Percentiles rank a stretch among this genome's conserved stretches.
These are phyloP conservation scores for Magnolia sinica DNA, from an alignment of 164 flowering plant genomes.

Conservation along the genomic window DNA sequence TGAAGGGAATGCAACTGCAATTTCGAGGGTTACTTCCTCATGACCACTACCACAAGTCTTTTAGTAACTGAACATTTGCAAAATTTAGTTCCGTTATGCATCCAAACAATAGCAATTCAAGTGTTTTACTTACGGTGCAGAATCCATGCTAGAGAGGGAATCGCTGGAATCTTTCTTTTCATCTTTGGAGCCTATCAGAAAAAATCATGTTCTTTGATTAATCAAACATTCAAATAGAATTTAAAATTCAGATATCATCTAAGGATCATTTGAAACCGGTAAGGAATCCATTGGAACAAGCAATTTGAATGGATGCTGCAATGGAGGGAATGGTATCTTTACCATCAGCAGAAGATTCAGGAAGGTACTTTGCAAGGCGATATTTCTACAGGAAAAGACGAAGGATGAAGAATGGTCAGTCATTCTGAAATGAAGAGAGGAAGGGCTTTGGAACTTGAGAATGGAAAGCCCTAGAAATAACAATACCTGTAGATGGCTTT, in stretches of 20 bases:
- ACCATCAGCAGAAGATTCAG: slow-evolving; percentile 66
- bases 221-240: not conserved
- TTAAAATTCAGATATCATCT: not conserved
- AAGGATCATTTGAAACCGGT: not conserved
- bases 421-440: not conserved
- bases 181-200: slow-evolving; percentile 48
- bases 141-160: slow-evolving; percentile 46
- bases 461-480: not conserved
- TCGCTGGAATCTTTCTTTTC: slow-evolving; percentile 59
- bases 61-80: not conserved
- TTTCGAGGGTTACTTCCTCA: no score
- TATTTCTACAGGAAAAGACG: slow-evolving; percentile 38
- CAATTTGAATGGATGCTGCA: not conserved
- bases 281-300: not conserved
- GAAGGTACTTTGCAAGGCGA: slow-evolving; percentile 68
- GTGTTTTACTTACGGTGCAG: slow-evolving; percentile 44
- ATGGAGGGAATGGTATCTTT: slow-evolving; percentile 2
- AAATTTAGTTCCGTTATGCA: no score
- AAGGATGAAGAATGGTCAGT: not conserved
- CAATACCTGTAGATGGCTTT: slow-evolving; percentile 69
- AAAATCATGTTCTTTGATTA: not conserved
- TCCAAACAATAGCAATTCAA: no score
- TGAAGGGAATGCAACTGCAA: no score
- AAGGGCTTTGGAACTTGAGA: not conserved
- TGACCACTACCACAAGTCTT: not conserved